Percentiles rank a stretch among this genome's conserved stretches.
Conservation (phyloP, 2,329 filamentous ascomycete species). For the Fusarium oligoseptatum region DNA sequence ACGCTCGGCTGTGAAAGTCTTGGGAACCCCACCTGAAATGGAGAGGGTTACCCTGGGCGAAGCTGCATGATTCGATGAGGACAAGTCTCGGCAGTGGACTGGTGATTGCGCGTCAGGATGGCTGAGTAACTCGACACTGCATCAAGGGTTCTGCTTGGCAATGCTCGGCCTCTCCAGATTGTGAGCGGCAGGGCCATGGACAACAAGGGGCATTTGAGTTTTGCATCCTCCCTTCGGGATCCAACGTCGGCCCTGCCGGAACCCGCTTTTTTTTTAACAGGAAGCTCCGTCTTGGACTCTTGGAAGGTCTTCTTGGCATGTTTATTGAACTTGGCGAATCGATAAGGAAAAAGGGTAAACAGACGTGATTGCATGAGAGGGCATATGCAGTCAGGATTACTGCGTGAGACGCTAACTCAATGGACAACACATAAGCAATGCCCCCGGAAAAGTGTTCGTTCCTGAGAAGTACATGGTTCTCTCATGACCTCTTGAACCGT, state of each 20-base stretch:
- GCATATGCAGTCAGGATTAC: conserved; percentile 2
- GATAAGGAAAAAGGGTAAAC: not conserved
- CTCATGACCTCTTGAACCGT: conserved; percentile 1
- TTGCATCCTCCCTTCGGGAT: not conserved
- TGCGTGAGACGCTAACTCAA: not conserved
- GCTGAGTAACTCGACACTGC: conserved; percentile 28
- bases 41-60: not conserved
- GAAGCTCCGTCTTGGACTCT: not conserved
- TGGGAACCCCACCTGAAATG: conserved; percentile 9
- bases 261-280: not conserved
- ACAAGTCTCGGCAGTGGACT: conserved; percentile 4
- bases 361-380: not conserved
- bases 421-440: not conserved
- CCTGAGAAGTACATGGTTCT: not conserved
- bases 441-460: not conserved
- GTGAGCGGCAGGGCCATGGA: not conserved
- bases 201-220: not conserved
- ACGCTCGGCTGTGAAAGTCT: conserved; percentile 1
- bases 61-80: not conserved
- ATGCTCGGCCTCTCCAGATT: not conserved
- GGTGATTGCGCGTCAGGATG: conserved; percentile 36
- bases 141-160: conserved; percentile 15
- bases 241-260: not conserved
- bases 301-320: not conserved
- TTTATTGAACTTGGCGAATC: not conserved